Conservation (phyloP, 306 rosid genomes). For the Astragalus membranaceus region DNA sequence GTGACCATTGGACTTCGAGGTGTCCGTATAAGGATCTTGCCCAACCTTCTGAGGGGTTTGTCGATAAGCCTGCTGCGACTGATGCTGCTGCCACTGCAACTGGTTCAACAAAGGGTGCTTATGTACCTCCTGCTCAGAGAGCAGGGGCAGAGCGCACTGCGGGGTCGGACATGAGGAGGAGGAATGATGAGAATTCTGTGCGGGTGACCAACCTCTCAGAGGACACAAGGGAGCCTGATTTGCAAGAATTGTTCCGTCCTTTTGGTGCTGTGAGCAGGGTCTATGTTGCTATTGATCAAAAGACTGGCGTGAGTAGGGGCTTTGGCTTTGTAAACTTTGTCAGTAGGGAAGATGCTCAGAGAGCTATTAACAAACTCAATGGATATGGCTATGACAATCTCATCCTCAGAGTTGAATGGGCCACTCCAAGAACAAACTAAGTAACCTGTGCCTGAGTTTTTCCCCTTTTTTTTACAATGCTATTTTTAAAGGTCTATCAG, state of each 20-base stretch:
- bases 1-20: constrained; percentile 96
- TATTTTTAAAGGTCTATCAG: neutral
- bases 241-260: constrained; percentile 90
- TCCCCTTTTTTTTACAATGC: constrained; percentile 4
- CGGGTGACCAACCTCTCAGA: constrained; percentile 94
- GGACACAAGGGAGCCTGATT: constrained; percentile 89
- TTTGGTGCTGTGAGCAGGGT: constrained; percentile 88
- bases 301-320: constrained; percentile 83
- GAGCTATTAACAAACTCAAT: constrained; percentile 86
- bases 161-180: constrained; percentile 79
- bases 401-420: constrained; percentile 49
- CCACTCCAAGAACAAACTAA: constrained; percentile 38
- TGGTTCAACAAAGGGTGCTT: constrained; percentile 49
- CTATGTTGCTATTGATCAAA: constrained; percentile 85
- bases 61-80: constrained; percentile 51
- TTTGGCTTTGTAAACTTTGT: constrained; percentile 95
- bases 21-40: constrained; percentile 96
- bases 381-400: constrained; percentile 92
- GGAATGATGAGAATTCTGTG: constrained; percentile 94
- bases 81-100: constrained; percentile 37
- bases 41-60: constrained; percentile 40
- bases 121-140: constrained; percentile 84
- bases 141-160: constrained; percentile 58
- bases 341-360: constrained; percentile 87
- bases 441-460: neutral